These are phyloP conservation scores for Farysia itapuensis DNA, from an alignment of 1,284 basidiomycete species.

Conservation along the genomic window DNA sequence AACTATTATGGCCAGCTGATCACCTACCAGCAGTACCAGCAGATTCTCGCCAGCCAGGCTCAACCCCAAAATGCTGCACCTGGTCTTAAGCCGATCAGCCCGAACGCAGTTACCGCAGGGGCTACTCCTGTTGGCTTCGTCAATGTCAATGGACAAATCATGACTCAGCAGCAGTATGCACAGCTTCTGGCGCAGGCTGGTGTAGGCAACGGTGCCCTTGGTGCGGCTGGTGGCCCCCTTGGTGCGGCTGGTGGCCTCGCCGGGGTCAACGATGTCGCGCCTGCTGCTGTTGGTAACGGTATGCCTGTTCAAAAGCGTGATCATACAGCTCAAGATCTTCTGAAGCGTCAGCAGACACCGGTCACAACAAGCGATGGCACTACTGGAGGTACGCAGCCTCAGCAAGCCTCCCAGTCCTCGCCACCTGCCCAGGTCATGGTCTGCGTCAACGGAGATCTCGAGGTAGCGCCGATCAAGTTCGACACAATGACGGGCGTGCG, in stretches of 20 bases:
- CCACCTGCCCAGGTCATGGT: constrained; percentile 3
- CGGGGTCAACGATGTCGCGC: not conserved
- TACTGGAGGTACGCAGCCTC: no score
- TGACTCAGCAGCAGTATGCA: constrained; percentile 15
- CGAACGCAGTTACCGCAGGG: not conserved
- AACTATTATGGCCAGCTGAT: constrained; percentile 22
- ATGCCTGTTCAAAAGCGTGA: no score
- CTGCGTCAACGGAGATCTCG: constrained; percentile 34
- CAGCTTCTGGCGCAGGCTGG: constrained; percentile 2
- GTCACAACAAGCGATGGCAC: not conserved
- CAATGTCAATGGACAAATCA: constrained; percentile 14
- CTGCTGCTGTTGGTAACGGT: not conserved
- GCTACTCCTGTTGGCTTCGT: constrained; percentile 13
- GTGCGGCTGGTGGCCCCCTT: constrained; percentile 1
- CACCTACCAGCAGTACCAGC: constrained; percentile 17
- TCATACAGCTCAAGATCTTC: no score
- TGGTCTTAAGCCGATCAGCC: not conserved
- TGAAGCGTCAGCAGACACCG: no score
- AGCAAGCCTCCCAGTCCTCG: no score
- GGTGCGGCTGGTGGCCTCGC: not conserved
- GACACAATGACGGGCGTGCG: constrained; percentile 24
- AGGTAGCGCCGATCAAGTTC: constrained; percentile 22
- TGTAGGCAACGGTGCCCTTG: constrained; percentile 1
- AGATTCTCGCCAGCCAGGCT: constrained; percentile 1
- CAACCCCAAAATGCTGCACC: not conserved